A percentile compares a stretch with the other conserved stretches of the same genome.
These are phyloP conservation scores for Pythium dissotocum DNA, from an alignment of 352 stramenopile genomes.

Conservation along the genomic window DNA sequence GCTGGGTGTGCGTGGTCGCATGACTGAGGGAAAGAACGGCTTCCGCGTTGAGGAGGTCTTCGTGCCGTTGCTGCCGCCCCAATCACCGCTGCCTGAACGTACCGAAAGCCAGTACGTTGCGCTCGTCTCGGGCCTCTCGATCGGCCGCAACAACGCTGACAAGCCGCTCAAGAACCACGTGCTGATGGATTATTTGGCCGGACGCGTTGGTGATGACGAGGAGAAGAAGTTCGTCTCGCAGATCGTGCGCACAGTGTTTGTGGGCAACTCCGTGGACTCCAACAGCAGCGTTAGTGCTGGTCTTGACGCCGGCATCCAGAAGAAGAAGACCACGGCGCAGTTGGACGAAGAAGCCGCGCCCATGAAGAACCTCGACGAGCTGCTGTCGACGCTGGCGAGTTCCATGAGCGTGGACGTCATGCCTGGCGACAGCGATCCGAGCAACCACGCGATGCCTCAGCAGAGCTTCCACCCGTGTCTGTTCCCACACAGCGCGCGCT, in stretches of 20 bases:
- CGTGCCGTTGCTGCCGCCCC: conserved; percentile 50
- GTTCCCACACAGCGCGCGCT: conserved; percentile 83
- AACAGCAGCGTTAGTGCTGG: conserved; percentile 14
- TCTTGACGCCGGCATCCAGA: conserved; percentile 18
- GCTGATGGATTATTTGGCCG: conserved; percentile 78
- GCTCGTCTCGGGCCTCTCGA: conserved; percentile 57
- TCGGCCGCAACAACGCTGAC: conserved; percentile 40
- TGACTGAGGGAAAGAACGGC: conserved; percentile 38
- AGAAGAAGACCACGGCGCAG: conserved; percentile 51
- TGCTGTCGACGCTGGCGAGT: conserved; percentile 67
- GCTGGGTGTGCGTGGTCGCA: conserved; percentile 60
- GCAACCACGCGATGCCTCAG: conserved; percentile 90
- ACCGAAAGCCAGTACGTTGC: conserved; percentile 64
- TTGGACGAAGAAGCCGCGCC: conserved; percentile 48
- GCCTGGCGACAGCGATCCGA: conserved; percentile 88
- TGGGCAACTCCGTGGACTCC: conserved; percentile 56
- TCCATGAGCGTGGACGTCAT: conserved; percentile 92
- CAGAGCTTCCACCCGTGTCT: conserved; percentile 94
- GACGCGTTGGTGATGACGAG: conserved; percentile 49
- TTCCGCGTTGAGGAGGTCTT: conserved; percentile 71
- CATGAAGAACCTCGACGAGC: conserved; percentile 69
- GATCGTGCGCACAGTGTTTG: conserved; percentile 78
- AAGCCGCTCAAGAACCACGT: conserved; percentile 59
- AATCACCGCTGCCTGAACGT: conserved; percentile 45
- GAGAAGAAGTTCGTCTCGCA: conserved; percentile 63